Conservation (phyloP, 805 yeast species). For the Candida nitratophila region DNA sequence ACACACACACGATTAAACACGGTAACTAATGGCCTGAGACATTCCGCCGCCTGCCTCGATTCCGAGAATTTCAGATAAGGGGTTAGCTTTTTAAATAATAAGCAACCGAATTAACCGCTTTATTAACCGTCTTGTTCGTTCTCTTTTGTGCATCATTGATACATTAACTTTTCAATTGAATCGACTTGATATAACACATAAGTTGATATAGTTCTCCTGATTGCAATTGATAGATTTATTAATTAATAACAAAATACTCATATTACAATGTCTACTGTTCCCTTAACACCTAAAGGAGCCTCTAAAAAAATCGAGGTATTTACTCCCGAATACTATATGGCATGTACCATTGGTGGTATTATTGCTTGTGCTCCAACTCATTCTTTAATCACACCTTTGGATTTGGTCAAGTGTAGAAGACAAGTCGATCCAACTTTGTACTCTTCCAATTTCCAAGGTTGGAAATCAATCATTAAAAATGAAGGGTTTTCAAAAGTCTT, state of each 20-base stretch:
- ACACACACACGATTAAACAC: too few species aligned
- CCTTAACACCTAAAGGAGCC: background rate
- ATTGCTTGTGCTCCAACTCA: slow-evolving; percentile 97
- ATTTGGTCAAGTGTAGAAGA: slow-evolving; percentile 86
- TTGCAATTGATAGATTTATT: too few species aligned
- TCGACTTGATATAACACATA: too few species aligned
- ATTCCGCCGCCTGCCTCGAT: too few species aligned
- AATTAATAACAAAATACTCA: too few species aligned
- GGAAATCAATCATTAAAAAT: slow-evolving; percentile 61
- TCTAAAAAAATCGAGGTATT: slow-evolving; percentile 39
- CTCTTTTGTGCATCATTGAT: too few species aligned
- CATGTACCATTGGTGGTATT: slow-evolving; percentile 74
- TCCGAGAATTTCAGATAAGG: too few species aligned
- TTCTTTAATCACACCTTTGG: slow-evolving; percentile 87
- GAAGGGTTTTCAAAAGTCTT: slow-evolving; percentile 73
- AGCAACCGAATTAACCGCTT: background rate
- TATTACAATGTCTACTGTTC: background rate
- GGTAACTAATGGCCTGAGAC: too few species aligned
- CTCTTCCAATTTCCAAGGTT: slow-evolving; percentile 75
- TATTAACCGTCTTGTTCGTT: too few species aligned
- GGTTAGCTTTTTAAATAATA: too few species aligned
- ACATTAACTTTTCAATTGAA: too few species aligned
- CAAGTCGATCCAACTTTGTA: slow-evolving; percentile 78
- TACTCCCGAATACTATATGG: slow-evolving; percentile 56
- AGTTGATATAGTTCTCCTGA: too few species aligned